Evolutionary conservation across 192 early-diverging fungal genomes (phyloP), one percentile per base, ranked within the genome.

Genomic region (Pecoramyces ruminantium): DNA sequence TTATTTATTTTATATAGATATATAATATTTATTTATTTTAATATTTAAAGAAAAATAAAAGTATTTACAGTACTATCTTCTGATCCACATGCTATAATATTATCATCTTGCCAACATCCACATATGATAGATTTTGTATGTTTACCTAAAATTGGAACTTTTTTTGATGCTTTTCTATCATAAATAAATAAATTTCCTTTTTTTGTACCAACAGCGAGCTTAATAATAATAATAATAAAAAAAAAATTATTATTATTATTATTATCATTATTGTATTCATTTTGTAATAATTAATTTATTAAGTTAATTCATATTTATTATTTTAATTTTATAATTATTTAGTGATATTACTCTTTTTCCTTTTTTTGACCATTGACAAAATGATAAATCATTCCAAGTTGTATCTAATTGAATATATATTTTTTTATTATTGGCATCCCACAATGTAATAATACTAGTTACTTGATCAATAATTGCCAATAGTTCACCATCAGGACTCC

Each of bases 181-280:
- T 82, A 87, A 13, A 89, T 34, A 17, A 89, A 81, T 28, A 89
- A 78, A 79, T 87, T 89, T 84, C 88, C 88, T 78, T 89, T 88
- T 29, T 79, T 28, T 25, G 88, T 86, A 21, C 83, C 87, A 25
- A 85, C 80, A 17, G 86, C 84, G 2, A 89, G 83, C 88, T 89
- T 58, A 1, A 1, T 16, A 15, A 28, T 2, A 27, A 27, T 81
- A 78, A 5, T n/a, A n/a, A n/a, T n/a, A n/a, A n/a, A n/a, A n/a
- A n/a, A n/a, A n/a, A n/a, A n/a, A n/a, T n/a, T n/a, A n/a, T 25
- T 25, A 18, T 15, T 51, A 18, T 25, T 9, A 81, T 14, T 42
- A 39, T 38, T 83, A 4, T 25, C 9, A 29, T 29, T 78, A 81
- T n/a, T 28, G 21, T n/a, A n/a, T n/a, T n/a, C n/a, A n/a, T n/a